Base-by-base conservation (phyloP, 192 early-diverging fungal species). In the Entomortierella lignicola region DNA sequence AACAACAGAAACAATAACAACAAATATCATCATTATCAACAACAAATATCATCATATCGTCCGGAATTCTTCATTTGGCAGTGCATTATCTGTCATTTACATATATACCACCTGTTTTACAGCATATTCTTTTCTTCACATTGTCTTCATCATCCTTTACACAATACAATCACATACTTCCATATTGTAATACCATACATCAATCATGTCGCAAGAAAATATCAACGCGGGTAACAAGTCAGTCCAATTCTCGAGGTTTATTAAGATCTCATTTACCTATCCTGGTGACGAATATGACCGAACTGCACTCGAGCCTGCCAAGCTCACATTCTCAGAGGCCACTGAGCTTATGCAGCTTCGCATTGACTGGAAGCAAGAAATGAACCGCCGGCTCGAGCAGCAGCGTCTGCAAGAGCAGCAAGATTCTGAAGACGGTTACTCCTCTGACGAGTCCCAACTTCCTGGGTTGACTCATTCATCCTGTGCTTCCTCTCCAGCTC, bases 201-300 rank as follows among this genome's bases (percentile, higher is more conserved):
- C 12, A 2, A 60, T 43, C 21, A 63, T 63, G 61, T 63, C 61
- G 25, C 61, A 63, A 48, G 63, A 66, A 26, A 55, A 31, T 34
- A 52, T 15, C 47, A 57, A 63, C 58, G 18, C 10, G 18, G 42
- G 41, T 41, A 60, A 62, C 47, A 82, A 82, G 68, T 82, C 81
- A 0, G 81, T 82, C 25, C 81, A 82, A 59, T 82, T 82, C 25
- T 82, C 81, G 30, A 58, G 72, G 15, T 75, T 77, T 21, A 65
- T 77, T n/a, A 75, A 77, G 12, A 71, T 82, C 56, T 71, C 72
- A 18, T 74, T 77, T 60, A 82, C 81, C 0, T 82, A 75, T 50
- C 73, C 72, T n/a, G 69, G 69, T 31, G 81, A 82, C 29, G 81
- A 82, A 58, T 82, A 82, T 27, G 81, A 82, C 57, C 81, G 81